phyloP scores from a whole-genome alignment of 192 early-diverging fungal species.

The Thamnidium elegans region DNA sequence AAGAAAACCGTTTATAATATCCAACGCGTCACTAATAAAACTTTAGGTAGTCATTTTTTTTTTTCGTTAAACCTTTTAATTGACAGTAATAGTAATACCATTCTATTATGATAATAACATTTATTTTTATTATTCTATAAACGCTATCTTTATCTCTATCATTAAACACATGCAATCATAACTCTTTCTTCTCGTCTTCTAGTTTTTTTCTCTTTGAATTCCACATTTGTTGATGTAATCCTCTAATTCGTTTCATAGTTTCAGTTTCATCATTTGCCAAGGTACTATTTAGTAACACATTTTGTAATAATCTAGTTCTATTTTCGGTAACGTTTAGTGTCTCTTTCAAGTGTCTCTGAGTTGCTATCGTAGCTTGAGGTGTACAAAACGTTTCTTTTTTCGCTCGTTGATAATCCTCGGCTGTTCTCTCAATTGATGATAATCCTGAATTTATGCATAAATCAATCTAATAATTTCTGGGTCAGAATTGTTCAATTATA shows the following conservation, averaged over 20 bases:
- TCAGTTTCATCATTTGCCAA: not conserved
- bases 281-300: not conserved
- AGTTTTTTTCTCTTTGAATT: no score
- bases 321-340: slow-evolving; percentile 9
- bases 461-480: not conserved
- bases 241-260: not conserved
- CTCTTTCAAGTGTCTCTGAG: not conserved
- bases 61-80: no score
- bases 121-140: no score
- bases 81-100: no score
- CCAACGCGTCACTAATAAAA: no score
- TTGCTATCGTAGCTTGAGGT: slow-evolving; percentile 1
- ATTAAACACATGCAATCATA: no score
- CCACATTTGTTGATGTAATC: no score
- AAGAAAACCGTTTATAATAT: no score
- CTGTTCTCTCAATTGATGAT: not conserved
- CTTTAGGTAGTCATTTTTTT: no score
- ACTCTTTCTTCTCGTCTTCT: no score
- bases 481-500: not conserved
- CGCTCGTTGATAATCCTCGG: not conserved
- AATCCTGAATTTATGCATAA: not conserved
- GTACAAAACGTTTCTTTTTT: slow-evolving; percentile 1
- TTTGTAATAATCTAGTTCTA: slow-evolving; percentile 1
- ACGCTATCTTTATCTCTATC: no score
- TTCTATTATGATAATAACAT: no score